These are phyloP conservation scores for Boechera retrofracta DNA, from an alignment of 345 rosid genomes.

Conservation along the genomic window DNA sequence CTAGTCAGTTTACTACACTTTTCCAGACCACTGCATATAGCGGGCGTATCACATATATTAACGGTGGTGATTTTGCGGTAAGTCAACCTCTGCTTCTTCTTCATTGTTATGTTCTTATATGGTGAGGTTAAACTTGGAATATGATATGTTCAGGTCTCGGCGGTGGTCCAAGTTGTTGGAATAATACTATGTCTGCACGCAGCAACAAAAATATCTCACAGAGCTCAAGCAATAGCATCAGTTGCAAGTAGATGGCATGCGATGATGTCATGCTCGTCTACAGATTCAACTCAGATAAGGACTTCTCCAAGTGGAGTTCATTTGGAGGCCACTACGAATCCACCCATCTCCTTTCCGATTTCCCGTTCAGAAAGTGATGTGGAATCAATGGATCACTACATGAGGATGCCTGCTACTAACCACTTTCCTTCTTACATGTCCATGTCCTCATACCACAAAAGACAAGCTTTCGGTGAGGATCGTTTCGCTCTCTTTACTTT, in stretches of 20 bases:
- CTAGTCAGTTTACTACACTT: constrained; percentile 74
- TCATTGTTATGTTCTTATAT: constrained; percentile 8
- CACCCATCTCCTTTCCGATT: constrained; percentile 43
- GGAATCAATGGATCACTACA: constrained; percentile 72
- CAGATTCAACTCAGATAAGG: constrained; percentile 59
- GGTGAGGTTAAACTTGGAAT: constrained; percentile 17
- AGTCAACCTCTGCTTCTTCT: constrained; percentile 41
- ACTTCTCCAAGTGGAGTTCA: constrained; percentile 55
- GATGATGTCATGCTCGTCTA: constrained; percentile 61
- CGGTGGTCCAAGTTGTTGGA: constrained; percentile 86
- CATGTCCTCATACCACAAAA: constrained; percentile 70
- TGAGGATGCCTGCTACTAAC: constrained; percentile 61
- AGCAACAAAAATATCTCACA: constrained; percentile 84
- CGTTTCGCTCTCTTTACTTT: not conserved
- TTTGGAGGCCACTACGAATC: constrained; percentile 49
- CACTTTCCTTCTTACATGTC: constrained; percentile 71
- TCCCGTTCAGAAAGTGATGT: constrained; percentile 80
- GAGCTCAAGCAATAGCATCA: constrained; percentile 80
- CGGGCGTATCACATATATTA: constrained; percentile 64
- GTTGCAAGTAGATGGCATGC: constrained; percentile 92
- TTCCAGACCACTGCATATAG: constrained; percentile 76
- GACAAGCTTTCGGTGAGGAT: constrained; percentile 83
- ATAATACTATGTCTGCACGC: constrained; percentile 82
- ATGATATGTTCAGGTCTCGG: constrained; percentile 62
- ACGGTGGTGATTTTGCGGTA: constrained; percentile 93